Percentiles rank a stretch among this genome's conserved stretches.
These are phyloP conservation scores for Plantago major DNA, from an alignment of 257 asterid genomes.

Conservation along the genomic window DNA sequence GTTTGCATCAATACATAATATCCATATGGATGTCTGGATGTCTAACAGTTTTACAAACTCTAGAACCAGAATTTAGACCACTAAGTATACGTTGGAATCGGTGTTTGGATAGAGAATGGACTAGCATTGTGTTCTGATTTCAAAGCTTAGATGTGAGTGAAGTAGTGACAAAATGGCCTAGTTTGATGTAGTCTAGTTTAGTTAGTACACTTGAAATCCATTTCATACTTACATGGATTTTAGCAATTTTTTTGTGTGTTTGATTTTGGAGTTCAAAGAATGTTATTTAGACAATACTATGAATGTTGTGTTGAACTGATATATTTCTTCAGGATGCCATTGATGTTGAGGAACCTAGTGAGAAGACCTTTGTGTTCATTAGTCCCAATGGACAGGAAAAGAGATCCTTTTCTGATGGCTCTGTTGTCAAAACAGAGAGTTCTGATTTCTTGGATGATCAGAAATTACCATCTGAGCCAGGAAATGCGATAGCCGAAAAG, in stretches of 20 bases:
- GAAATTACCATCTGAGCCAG: background rate
- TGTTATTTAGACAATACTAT: background rate
- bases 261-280: background rate
- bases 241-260: background rate
- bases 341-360: slow-evolving; percentile 14
- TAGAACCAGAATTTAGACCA: too few relatives aligned
- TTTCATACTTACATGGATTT: too few relatives aligned
- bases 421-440: slow-evolving; percentile 10
- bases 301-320: background rate
- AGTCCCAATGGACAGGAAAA: slow-evolving; percentile 10
- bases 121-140: too few relatives aligned
- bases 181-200: too few relatives aligned
- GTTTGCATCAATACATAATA: background rate
- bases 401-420: slow-evolving; percentile 13
- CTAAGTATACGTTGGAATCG: too few relatives aligned
- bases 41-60: too few relatives aligned
- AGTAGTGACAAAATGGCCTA: too few relatives aligned
- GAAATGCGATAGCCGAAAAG: slow-evolving; percentile 11
- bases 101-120: too few relatives aligned
- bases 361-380: background rate
- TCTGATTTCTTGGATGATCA: background rate
- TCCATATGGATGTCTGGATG: too few relatives aligned
- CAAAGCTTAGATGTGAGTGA: too few relatives aligned
- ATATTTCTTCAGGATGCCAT: slow-evolving; percentile 37
- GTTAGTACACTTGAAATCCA: too few relatives aligned